Conservation (phyloP, 768 basidiomycete genomes). For the Xanthoconium purpureum region DNA sequence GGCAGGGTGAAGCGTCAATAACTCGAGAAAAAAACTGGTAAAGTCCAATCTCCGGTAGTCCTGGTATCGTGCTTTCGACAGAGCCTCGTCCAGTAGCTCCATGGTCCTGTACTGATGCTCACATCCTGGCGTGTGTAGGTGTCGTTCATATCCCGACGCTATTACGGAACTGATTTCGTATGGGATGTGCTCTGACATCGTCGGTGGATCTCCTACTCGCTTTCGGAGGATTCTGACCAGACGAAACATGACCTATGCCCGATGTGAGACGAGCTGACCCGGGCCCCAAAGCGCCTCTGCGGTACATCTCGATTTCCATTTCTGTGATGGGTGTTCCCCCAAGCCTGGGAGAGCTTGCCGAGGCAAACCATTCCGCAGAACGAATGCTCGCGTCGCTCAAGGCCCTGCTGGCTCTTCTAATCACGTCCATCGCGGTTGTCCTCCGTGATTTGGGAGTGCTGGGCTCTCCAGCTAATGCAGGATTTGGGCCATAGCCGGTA, state of each 20-base stretch:
- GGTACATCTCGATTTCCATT: slow-evolving; percentile 28
- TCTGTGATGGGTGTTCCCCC: slow-evolving; percentile 12
- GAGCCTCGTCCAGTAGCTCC: neutral
- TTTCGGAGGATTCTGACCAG: neutral
- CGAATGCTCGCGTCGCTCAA: slow-evolving; percentile 29
- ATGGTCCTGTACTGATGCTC: neutral
- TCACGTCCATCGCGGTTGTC: slow-evolving; percentile 11
- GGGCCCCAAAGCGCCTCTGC: slow-evolving; percentile 13
- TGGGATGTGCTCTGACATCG: neutral
- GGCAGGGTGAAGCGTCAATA: neutral
- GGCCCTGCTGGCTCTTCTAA: slow-evolving; percentile 21
- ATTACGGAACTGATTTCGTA: neutral
- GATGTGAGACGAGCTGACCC: neutral
- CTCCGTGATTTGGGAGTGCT: slow-evolving; percentile 13
- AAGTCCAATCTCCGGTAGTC: neutral
- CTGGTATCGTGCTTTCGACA: slow-evolving; percentile 17
- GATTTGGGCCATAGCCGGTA: neutral
- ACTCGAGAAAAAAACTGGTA: neutral
- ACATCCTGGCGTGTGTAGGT: slow-evolving; percentile 27
- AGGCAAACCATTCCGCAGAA: slow-evolving; percentile 32
- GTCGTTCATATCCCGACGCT: slow-evolving; percentile 39
- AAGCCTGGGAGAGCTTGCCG: slow-evolving; percentile 17
- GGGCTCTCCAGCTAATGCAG: neutral
- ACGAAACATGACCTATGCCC: neutral
- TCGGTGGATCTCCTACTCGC: slow-evolving; percentile 6